A percentile compares a stretch with the other conserved stretches of the same genome.
phyloP scores from a whole-genome alignment of 257 asterid species.

The Solanum piurae region DNA sequence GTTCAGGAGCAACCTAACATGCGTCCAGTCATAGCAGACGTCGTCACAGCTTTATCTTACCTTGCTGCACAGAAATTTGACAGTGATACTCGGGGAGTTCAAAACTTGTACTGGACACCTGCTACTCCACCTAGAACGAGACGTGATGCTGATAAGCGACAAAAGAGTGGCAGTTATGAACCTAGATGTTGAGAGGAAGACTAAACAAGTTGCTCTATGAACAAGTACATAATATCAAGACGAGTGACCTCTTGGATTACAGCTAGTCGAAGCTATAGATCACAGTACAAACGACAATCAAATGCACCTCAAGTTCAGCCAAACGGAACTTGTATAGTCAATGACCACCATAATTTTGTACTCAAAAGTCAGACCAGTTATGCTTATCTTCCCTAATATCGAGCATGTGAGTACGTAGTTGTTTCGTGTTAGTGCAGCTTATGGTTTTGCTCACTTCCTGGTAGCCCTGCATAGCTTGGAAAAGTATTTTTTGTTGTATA shows the following conservation, averaged over 20 bases:
- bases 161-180: slow-evolving; percentile 1
- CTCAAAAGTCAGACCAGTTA: background rate
- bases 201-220: background rate
- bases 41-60: slow-evolving; percentile 76
- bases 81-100: slow-evolving; percentile 22
- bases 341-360: background rate
- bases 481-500: background rate
- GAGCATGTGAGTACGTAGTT: background rate
- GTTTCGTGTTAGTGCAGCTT: background rate
- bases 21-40: slow-evolving; percentile 78
- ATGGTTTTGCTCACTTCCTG: background rate
- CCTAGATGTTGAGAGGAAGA: background rate
- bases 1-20: slow-evolving; percentile 73
- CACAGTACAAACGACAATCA: background rate
- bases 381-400: background rate
- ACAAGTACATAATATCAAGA: slow-evolving; percentile 2
- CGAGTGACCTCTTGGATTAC: background rate
- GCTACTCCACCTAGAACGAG: slow-evolving; percentile 46
- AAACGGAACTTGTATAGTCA: background rate
- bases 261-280: background rate
- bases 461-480: background rate
- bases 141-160: slow-evolving; percentile 25
- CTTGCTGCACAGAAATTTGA: slow-evolving; percentile 63
- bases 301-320: background rate
- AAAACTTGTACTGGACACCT: slow-evolving; percentile 29